Conservation (phyloP, 2,329 filamentous ascomycete genomes). For the Colletotrichum noveboracense region DNA sequence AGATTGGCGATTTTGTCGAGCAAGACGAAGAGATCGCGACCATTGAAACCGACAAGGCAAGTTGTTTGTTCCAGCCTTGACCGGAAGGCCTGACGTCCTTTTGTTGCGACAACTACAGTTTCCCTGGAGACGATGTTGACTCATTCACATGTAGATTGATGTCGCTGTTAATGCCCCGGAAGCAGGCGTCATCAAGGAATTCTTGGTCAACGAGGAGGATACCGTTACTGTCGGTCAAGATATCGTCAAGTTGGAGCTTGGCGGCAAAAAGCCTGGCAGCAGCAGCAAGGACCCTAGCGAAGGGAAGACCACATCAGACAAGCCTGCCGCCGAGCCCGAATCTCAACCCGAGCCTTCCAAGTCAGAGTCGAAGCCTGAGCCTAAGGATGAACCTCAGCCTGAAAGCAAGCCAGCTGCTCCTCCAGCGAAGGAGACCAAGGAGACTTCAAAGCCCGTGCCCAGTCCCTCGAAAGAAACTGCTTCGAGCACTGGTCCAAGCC, state of each 20-base stretch:
- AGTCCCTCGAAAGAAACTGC: conserved; percentile 25
- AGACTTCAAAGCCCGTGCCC: conserved; percentile 27
- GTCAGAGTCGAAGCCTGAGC: conserved; percentile 46
- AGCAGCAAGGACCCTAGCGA: background rate
- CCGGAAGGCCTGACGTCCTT: background rate
- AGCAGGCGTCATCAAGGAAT: conserved; percentile 88
- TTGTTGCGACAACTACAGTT: background rate
- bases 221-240: conserved; percentile 95
- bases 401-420: conserved; percentile 25
- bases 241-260: conserved; percentile 83
- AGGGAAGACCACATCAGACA: conserved; percentile 5
- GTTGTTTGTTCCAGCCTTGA: conserved; percentile 14
- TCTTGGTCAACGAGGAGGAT: conserved; percentile 91
- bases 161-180: conserved; percentile 94
- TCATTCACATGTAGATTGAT: conserved; percentile 74
- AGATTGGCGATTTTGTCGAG: conserved; percentile 92
- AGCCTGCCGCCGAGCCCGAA: conserved; percentile 15
- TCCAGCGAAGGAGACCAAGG: conserved; percentile 19
- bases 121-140: background rate
- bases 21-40: conserved; percentile 97
- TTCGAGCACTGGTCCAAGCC: conserved; percentile 39
- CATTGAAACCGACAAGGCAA: conserved; percentile 97
- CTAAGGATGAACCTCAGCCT: conserved; percentile 44
- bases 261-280: conserved; percentile 45
- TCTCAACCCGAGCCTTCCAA: conserved; percentile 27